These are phyloP conservation scores for Nicotiana otophora DNA, from an alignment of 257 asterid species.

Conservation along the genomic window DNA sequence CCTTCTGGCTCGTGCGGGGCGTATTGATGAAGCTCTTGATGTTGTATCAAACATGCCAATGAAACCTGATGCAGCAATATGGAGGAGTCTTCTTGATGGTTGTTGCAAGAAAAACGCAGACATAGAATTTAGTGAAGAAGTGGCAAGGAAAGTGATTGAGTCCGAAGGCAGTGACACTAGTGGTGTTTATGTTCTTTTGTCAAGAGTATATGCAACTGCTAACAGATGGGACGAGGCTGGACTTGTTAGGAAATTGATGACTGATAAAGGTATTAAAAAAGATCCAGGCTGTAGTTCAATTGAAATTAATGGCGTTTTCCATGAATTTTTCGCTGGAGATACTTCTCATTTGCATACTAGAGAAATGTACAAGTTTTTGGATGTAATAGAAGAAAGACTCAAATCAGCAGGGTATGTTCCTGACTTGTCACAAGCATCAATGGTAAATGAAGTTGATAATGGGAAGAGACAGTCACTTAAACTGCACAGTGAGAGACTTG, in stretches of 20 bases:
- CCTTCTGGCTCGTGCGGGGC: constrained; percentile 63
- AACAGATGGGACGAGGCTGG: constrained; percentile 75
- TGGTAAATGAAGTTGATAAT: constrained; percentile 42
- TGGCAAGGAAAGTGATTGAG: constrained; percentile 46
- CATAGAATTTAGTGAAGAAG: constrained; percentile 48
- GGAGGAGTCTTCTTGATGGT: constrained; percentile 80
- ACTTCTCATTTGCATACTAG: constrained; percentile 46
- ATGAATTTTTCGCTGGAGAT: constrained; percentile 78
- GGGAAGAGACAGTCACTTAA: constrained; percentile 43
- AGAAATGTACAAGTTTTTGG: constrained; percentile 42
- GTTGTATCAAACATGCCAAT: constrained; percentile 53
- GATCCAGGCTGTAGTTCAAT: constrained; percentile 72
- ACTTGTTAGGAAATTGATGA: constrained; percentile 56
- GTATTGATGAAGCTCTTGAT: constrained; percentile 56
- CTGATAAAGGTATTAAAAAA: constrained; percentile 52
- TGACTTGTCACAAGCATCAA: constrained; percentile 44
- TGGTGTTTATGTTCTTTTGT: constrained; percentile 65
- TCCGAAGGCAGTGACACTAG: constrained; percentile 27
- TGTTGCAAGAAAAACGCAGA: constrained; percentile 42
- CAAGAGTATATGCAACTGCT: constrained; percentile 65
- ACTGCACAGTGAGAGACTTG: constrained; percentile 72
- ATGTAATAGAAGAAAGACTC: constrained; percentile 46
- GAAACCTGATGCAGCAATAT: constrained; percentile 72
- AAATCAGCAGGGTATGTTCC: constrained; percentile 41
- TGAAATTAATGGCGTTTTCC: constrained; percentile 53